These are phyloP conservation scores for Lenwebbia sp. DNA, from an alignment of 345 rosid species.

Conservation along the genomic window DNA sequence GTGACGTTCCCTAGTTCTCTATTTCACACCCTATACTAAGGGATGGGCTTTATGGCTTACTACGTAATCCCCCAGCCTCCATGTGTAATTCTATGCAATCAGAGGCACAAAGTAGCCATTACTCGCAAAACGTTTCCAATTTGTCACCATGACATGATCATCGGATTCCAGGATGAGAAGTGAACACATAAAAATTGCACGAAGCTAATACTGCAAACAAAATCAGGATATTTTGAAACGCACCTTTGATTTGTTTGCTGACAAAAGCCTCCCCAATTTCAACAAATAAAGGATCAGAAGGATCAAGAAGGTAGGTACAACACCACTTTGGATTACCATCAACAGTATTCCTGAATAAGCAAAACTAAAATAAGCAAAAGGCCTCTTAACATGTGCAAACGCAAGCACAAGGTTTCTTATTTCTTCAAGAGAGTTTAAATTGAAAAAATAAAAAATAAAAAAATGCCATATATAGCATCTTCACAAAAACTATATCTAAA, in stretches of 20 bases:
- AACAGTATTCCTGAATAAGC: constrained; percentile 75
- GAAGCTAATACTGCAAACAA: neutral
- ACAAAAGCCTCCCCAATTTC: constrained; percentile 87
- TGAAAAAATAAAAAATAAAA: neutral
- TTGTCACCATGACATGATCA: neutral
- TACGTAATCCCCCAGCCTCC: neutral
- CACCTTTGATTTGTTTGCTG: constrained; percentile 65
- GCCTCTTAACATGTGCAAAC: neutral
- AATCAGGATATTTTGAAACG: neutral
- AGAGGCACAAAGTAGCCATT: neutral
- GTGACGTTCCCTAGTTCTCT: neutral
- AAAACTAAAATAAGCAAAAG: neutral
- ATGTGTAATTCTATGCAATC: neutral
- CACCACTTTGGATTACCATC: constrained; percentile 83
- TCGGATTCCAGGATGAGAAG: neutral
- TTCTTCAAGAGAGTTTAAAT: neutral
- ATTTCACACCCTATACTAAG: neutral
- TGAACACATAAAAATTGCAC: neutral
- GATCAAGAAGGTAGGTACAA: constrained; percentile 89
- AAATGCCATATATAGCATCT: neutral
- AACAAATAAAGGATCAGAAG: constrained; percentile 79
- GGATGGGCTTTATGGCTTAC: neutral
- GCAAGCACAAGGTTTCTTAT: neutral
- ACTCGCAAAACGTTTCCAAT: neutral
- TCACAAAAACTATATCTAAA: neutral